Evolutionary conservation across 306 rosid species (phyloP), one percentile per base, ranked within the genome.

Genomic region (Quercus alba): DNA sequence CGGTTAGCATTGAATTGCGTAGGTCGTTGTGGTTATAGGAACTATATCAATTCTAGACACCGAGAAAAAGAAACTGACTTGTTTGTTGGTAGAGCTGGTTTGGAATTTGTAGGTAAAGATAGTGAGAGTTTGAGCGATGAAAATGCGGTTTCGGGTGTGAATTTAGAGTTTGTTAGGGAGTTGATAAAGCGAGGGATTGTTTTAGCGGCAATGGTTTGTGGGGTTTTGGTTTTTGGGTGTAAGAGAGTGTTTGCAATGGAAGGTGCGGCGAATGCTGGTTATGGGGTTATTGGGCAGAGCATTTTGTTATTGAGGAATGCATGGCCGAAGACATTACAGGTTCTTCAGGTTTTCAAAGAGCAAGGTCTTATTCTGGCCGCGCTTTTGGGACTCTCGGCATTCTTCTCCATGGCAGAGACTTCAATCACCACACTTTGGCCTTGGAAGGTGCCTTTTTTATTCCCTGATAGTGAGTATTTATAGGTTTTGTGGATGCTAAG

Each of bases 341-440:
- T 28, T 28, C 30, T 28, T 28, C 30, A 28, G 30, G 30, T 28
- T 28, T 28, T 28, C 30, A 28, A 28, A 28, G 30, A 28, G 30
- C 30, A 28, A 4, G 4, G 30, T 10, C 76, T 96, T 85, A 18
- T 96, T 41, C 78, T 96, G 88, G 96, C 92, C 1, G 23, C 87
- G 76, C 99, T 96, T 81, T 84, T 96, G 87, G 94, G 98, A 35
- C 97, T 96, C 77, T 96, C 99, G 1, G 99, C 99, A 1, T 93
- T 96, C 85, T 96, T 96, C 90, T 96, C 99, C 19, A 80, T 93
- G 97, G 99, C 98, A 0, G 99, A 96, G 97, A 96, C 99, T 78
- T 90, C 99, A 33, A 96, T 96, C 78, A 96, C 98, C 44, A 96
- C 97, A 5, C 91, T 96, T 69, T 96, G 99, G 99, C 99, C 99